Conservation (phyloP, 768 basidiomycete species). For the Amanita fuliginea region DNA sequence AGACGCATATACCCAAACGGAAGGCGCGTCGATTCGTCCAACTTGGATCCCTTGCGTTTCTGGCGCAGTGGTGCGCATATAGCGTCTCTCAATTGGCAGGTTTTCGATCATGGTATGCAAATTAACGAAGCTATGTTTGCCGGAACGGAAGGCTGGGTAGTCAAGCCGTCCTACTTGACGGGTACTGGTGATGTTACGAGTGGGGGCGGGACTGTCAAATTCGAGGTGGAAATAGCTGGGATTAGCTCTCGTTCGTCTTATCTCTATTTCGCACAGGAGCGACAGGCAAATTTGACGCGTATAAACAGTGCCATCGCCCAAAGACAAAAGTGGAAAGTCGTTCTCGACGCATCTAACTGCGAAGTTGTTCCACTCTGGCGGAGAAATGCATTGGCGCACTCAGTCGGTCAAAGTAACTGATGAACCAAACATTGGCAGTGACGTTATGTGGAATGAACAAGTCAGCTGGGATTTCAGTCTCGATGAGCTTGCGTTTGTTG, state of each 20-base stretch:
- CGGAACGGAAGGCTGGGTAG: conserved; percentile 43
- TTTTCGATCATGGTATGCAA: conserved; percentile 45
- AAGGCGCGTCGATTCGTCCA: conserved; percentile 43
- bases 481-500: conserved; percentile 42
- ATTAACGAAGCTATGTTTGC: conserved; percentile 55
- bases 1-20: conserved; percentile 51
- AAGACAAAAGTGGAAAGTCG: conserved; percentile 23
- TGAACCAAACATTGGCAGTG: conserved; percentile 20
- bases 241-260: conserved; percentile 29
- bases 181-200: conserved; percentile 12
- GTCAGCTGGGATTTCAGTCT: conserved; percentile 39
- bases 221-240: conserved; percentile 28
- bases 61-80: conserved; percentile 52
- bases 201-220: conserved; percentile 9
- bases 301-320: conserved; percentile 33
- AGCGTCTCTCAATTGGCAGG: conserved; percentile 52
- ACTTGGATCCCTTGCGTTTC: conserved; percentile 38
- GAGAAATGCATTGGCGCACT: conserved; percentile 33
- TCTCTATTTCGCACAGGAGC: not conserved
- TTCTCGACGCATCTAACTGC: conserved; percentile 34
- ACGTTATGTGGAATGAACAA: conserved; percentile 29
- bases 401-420: conserved; percentile 25
- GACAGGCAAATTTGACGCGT: not conserved
- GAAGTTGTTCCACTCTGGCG: conserved; percentile 29
- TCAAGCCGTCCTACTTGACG: conserved; percentile 28